A percentile compares a stretch with the other conserved stretches of the same genome.
Conservation (phyloP, 176 grass and related monocot species). For the Ensete glaucum region DNA sequence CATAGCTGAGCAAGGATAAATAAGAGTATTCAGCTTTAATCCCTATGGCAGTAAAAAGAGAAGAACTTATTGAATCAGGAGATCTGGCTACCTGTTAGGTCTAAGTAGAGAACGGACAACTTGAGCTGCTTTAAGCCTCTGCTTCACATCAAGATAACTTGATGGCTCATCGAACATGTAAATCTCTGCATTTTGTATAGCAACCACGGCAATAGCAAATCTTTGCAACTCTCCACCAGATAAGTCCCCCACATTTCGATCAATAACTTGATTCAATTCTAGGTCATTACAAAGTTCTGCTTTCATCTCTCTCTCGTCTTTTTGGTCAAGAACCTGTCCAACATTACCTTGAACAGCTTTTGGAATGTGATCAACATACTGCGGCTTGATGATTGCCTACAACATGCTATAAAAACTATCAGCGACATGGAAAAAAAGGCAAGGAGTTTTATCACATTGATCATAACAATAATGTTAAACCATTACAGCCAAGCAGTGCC, state of each 20-base stretch:
- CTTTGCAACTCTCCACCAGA: constrained; percentile 83
- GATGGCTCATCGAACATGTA: constrained; percentile 91
- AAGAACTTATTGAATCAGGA: background rate
- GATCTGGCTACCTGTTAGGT: constrained; percentile 46
- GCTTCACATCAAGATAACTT: constrained; percentile 86
- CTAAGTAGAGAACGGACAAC: constrained; percentile 68
- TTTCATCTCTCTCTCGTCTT: constrained; percentile 49
- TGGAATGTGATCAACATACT: constrained; percentile 62
- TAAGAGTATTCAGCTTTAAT: constrained; percentile 1
- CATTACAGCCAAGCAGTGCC: too few species aligned
- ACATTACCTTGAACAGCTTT: constrained; percentile 68
- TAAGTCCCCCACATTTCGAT: constrained; percentile 53
- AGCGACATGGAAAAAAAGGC: background rate
- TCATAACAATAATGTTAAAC: background rate
- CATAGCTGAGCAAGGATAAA: constrained; percentile 40
- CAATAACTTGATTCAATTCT: constrained; percentile 56
- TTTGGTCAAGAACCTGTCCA: constrained; percentile 39
- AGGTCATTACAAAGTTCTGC: constrained; percentile 39
- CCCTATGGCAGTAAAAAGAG: background rate
- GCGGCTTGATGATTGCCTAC: constrained; percentile 65
- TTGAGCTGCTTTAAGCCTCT: constrained; percentile 79
- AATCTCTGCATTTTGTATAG: constrained; percentile 71
- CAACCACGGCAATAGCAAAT: constrained; percentile 81
- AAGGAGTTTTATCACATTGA: too few species aligned
- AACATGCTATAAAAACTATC: constrained; percentile 10